Percentiles rank a stretch among this genome's conserved stretches.
phyloP scores from a whole-genome alignment of 129 eudicot genomes.

The Escallonia herrerae region DNA sequence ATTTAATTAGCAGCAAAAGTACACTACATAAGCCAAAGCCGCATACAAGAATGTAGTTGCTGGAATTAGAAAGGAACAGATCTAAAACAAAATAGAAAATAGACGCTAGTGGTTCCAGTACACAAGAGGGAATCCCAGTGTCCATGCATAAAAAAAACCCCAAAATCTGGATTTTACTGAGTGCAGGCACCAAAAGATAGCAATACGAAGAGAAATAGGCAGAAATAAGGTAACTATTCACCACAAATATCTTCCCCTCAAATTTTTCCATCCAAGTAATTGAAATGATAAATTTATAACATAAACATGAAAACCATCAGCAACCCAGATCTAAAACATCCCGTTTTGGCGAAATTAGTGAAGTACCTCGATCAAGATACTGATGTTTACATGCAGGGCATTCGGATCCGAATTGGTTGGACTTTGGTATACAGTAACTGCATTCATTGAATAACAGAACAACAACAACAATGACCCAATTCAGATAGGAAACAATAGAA shows the following conservation, averaged over 20 bases:
- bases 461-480: neutral
- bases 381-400: conserved; percentile 59
- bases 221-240: neutral
- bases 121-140: neutral
- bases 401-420: conserved; percentile 26
- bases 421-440: conserved; percentile 45
- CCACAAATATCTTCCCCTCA: neutral
- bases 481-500: neutral
- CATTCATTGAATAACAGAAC: neutral
- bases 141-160: neutral
- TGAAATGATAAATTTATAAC: too few species aligned
- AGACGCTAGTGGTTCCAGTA: neutral
- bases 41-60: too few species aligned
- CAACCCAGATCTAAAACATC: neutral
- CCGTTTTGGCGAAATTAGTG: neutral
- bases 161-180: neutral
- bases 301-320: neutral
- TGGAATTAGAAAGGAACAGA: too few species aligned
- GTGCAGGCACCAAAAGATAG: neutral
- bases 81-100: too few species aligned
- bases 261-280: too few species aligned
- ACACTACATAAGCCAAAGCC: too few species aligned
- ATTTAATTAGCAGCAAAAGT: too few species aligned
- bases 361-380: conserved; percentile 44
- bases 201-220: neutral